phyloP scores from a whole-genome alignment of 2,329 filamentous ascomycete genomes.

The Calonectria naviculata region DNA sequence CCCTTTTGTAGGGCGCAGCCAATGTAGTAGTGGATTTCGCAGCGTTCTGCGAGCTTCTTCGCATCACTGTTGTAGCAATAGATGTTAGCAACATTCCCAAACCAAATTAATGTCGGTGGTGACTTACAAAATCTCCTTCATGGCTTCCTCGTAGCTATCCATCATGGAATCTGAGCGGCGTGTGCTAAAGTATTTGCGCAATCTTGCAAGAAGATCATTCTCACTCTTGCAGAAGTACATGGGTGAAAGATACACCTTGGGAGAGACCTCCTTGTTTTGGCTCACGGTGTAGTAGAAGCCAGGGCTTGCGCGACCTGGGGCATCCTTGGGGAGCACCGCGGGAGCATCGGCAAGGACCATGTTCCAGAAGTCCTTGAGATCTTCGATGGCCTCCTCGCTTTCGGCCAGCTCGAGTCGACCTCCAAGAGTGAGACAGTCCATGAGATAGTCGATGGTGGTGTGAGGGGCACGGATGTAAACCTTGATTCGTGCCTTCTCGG shows the following conservation, averaged over 20 bases:
- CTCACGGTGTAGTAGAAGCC: slow-evolving; percentile 1
- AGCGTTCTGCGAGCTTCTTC: not conserved
- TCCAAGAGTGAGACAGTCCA: not conserved
- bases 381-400: not conserved
- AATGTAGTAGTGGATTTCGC: not conserved
- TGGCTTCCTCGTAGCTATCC: not conserved
- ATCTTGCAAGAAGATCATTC: not conserved
- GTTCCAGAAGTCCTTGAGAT: slow-evolving; percentile 1
- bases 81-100: not conserved
- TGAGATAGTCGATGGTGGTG: not conserved
- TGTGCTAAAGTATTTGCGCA: not conserved
- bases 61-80: not conserved
- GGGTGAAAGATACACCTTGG: not conserved
- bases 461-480: not conserved
- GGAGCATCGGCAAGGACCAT: not conserved
- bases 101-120: not conserved
- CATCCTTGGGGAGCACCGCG: not conserved
- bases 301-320: not conserved
- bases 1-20: not conserved
- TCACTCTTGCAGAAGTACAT: slow-evolving; percentile 2
- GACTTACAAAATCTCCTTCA: not conserved
- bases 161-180: not conserved
- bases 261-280: slow-evolving; percentile 1
- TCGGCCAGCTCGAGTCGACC: not conserved
- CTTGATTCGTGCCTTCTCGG: not conserved